Evolutionary conservation across 352 stramenopile species (phyloP), one percentile per base, ranked within the genome.

Genomic region (Phytophthora foliorum): DNA sequence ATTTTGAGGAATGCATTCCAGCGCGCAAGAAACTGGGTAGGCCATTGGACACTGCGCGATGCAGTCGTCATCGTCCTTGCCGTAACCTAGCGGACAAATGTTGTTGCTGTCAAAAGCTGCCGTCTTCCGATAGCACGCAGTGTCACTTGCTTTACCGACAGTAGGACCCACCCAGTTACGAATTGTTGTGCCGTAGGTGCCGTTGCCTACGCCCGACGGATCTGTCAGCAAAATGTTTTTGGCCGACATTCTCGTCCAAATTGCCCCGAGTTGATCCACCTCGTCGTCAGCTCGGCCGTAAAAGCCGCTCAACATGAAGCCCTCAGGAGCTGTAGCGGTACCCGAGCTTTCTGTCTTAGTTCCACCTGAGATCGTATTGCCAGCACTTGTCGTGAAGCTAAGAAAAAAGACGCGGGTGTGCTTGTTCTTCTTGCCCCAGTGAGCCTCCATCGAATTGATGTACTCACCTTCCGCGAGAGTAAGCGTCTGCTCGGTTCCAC

Each of bases 351-450:
- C 51, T 1, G 68, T 76, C 32, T 63, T 75, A 4, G 64, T 67
- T 49, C 77, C 81, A 17, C 39, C 57, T 1, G 59, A 50, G 2
- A 88, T 48, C 5, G 64, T 73, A 3, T 80, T 71, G 5, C 69
- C 72, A 0, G 56, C 52, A 42, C 60, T 86, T 0, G 81, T 89
- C 4, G 59, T 74, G 4, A 77, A 74, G 24, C 72, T 79, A 14
- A 86, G 53, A 49, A 78, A 88, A 51, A 83, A 88, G 14, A 86
- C 68, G 16, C 69, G 72, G 13, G 78, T 88, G 34, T 63, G 59
- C 4, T 59, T 32, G 29, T 63, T 55, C 25, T 86, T 74, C 75
- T 84, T 76, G 17, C 25, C 81, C 74, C 66, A 76, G 53, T 89
- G 81, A 22, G 66, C 21, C 54, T 89, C 78, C 42, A 86, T 69